Evolutionary conservation across 2,329 filamentous ascomycete species (phyloP), one percentile per base, ranked within the genome.

Genomic region (Akanthomyces lecanii): DNA sequence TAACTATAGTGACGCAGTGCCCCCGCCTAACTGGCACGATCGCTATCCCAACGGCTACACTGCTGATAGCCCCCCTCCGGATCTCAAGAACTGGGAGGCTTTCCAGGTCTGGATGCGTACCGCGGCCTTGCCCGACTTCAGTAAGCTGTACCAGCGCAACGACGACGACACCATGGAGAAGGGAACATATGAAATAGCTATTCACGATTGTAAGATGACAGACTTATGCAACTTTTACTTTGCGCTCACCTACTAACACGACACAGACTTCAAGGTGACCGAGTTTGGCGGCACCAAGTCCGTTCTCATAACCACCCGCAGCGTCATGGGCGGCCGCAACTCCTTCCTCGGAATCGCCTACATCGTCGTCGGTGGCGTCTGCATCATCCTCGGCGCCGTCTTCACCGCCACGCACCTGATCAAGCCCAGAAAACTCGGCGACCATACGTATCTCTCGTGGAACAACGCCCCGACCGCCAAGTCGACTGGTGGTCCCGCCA

Each of bases 91-190:
- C 0, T 88, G 92, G 77, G 90, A 97, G 74, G 86, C 87, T 50
- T 96, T 99, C 75, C 93, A 97, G 77, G 93, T 98, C 25, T 99
- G 95, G 95, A 99, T 99, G 95, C 88, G 95, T 69, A 96, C 96
- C 1, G 95, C 95, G 28, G 95, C 94, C 63, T 79, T 98, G 70
- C 95, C 95, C 1, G 89, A 89, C 5, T 99, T 99, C 74, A 97
- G 91, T 83, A 99, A 99, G 79, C 81, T 99, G 53, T 91, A 92
- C 52, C 85, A 89, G 75, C 85, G 92, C 64, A 97, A 97, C 72
- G 89, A 97, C 72, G 81, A 80, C 0, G 78, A 82, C 2, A 73
- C 78, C 0, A 89, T 99, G 89, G 70, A 73, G 40, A 72, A 78
- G 18, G 95, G 94, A 33, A 85, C 78, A 23, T 99, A 99, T 74